Evolutionary conservation across 768 basidiomycete species (phyloP).

Genomic region (Mycena belliarum): DNA sequence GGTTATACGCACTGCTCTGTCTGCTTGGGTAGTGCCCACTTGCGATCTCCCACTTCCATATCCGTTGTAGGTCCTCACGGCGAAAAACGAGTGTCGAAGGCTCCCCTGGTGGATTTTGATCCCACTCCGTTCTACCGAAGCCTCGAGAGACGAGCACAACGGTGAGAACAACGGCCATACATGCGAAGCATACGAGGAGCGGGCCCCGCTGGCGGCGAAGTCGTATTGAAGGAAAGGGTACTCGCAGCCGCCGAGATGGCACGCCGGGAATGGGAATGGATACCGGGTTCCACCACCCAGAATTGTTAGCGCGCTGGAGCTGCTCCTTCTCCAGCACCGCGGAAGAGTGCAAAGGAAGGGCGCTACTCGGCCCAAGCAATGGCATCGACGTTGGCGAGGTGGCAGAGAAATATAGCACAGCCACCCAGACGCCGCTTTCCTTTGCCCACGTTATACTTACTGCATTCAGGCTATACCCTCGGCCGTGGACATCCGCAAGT

Average conservation of each 20-base stretch:
- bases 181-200: slow-evolving; percentile 51
- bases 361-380: slow-evolving; percentile 25
- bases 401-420: neutral
- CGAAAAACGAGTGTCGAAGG: slow-evolving; percentile 70
- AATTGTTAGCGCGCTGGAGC: slow-evolving; percentile 26
- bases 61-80: slow-evolving; percentile 71
- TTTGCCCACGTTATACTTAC: too few species aligned
- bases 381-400: neutral
- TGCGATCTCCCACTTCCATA: slow-evolving; percentile 93
- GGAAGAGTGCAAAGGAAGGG: slow-evolving; percentile 45
- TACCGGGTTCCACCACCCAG: slow-evolving; percentile 55
- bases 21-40: slow-evolving; percentile 87
- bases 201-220: slow-evolving; percentile 57
- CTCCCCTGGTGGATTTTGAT: slow-evolving; percentile 41
- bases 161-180: slow-evolving; percentile 52
- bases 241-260: slow-evolving; percentile 55
- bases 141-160: slow-evolving; percentile 46
- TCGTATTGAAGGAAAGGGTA: slow-evolving; percentile 58
- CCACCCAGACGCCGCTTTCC: neutral
- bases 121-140: slow-evolving; percentile 44
- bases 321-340: slow-evolving; percentile 45
- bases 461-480: too few species aligned
- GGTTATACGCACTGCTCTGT: slow-evolving; percentile 54
- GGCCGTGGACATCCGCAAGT: too few species aligned
- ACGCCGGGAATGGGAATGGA: slow-evolving; percentile 61